Conservation (phyloP, 2,329 filamentous ascomycete species). For the Stenocarpella maydis region DNA sequence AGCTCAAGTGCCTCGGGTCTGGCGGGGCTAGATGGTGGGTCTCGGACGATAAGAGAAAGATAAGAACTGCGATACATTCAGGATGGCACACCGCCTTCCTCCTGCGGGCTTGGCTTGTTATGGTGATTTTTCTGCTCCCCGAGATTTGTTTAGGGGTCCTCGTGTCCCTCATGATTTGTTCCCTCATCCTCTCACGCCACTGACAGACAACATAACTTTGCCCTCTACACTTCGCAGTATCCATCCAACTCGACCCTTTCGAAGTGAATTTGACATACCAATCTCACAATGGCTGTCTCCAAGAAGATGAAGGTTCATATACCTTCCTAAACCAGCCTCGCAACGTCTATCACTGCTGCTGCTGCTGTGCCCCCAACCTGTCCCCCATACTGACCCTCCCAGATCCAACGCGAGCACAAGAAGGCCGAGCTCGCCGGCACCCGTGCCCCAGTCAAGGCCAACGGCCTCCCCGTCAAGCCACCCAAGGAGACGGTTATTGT, state of each 20-base stretch:
- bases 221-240: not conserved
- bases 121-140: too few species aligned
- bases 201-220: not conserved
- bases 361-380: conserved; percentile 28
- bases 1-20: too few species aligned
- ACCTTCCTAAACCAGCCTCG: not conserved
- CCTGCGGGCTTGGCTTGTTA: not conserved
- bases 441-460: conserved; percentile 60
- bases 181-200: not conserved
- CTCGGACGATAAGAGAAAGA: not conserved
- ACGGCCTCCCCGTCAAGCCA: conserved; percentile 63
- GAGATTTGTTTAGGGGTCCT: too few species aligned
- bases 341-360: not conserved
- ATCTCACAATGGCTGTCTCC: conserved; percentile 41
- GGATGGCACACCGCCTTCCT: conserved; percentile 7
- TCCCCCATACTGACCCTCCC: conserved; percentile 12
- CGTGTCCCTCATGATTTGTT: not conserved
- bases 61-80: not conserved
- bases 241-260: not conserved
- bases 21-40: too few species aligned
- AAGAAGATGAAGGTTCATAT: conserved; percentile 39
- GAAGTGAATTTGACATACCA: not conserved
- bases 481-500: conserved; percentile 61
- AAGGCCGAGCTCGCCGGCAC: conserved; percentile 63
- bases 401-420: conserved; percentile 64